A percentile compares a stretch with the other conserved stretches of the same genome.
Evolutionary conservation across 108 stramenopile species (phyloP).

Genomic region (Cyclotella sp.): DNA sequence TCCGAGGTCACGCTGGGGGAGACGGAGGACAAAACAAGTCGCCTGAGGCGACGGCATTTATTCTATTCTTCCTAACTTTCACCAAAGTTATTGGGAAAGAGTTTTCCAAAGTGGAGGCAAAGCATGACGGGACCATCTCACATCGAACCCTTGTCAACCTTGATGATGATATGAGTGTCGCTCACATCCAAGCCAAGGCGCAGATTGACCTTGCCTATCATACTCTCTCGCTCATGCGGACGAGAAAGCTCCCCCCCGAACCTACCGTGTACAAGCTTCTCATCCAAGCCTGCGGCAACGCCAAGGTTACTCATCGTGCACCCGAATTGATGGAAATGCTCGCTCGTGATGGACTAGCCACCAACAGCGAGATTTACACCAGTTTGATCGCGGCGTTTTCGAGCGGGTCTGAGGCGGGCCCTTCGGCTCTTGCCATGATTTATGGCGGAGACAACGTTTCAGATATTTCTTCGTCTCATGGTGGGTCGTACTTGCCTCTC

Average conservation of each 20-base stretch:
- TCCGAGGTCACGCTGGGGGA: slow-evolving; percentile 42
- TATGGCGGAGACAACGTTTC: slow-evolving; percentile 17
- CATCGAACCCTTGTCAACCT: slow-evolving; percentile 10
- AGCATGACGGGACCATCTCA: slow-evolving; percentile 9
- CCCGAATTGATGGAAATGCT: slow-evolving; percentile 70
- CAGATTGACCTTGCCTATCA: slow-evolving; percentile 83
- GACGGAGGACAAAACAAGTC: slow-evolving; percentile 57
- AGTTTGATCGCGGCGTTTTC: slow-evolving; percentile 79
- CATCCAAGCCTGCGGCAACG: slow-evolving; percentile 85
- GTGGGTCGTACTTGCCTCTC: slow-evolving; percentile 21
- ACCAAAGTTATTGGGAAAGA: slow-evolving; percentile 74
- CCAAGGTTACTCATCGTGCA: slow-evolving; percentile 71
- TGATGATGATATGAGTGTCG: slow-evolving; percentile 71
- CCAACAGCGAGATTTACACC: slow-evolving; percentile 69
- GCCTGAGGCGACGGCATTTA: slow-evolving; percentile 70
- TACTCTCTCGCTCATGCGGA: slow-evolving; percentile 59
- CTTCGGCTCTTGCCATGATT: slow-evolving; percentile 12
- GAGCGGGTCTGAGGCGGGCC: slow-evolving; percentile 12
- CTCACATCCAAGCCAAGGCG: slow-evolving; percentile 68
- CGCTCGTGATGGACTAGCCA: slow-evolving; percentile 64
- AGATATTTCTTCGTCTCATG: slow-evolving; percentile 25
- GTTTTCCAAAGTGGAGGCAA: slow-evolving; percentile 19
- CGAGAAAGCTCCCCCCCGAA: slow-evolving; percentile 62
- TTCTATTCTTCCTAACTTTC: slow-evolving; percentile 77
- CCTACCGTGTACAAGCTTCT: slow-evolving; percentile 68